These are phyloP conservation scores for Paramecium biaurelia DNA, from an alignment of 73 alveolate genomes.

Conservation along the genomic window DNA sequence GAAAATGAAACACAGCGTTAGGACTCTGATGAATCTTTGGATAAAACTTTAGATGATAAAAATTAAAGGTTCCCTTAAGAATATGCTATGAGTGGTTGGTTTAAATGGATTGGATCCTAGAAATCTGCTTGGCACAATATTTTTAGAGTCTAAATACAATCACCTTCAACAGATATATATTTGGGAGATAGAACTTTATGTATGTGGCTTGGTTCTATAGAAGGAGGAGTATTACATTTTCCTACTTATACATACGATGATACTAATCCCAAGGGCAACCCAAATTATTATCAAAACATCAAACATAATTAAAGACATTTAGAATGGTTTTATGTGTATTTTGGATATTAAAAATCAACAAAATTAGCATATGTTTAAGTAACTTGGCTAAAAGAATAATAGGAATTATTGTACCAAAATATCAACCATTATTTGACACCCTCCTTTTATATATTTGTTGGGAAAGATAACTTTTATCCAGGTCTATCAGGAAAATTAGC, in stretches of 20 bases:
- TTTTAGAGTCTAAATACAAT: slow-evolving; percentile 16
- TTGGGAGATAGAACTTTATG: slow-evolving; percentile 36
- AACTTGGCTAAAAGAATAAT: background rate
- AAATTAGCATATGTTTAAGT: background rate
- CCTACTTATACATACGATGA: slow-evolving; percentile 14
- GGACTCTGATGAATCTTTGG: background rate
- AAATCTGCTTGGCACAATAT: background rate
- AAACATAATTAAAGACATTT: background rate
- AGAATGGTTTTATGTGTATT: slow-evolving; percentile 21
- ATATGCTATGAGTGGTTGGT: slow-evolving; percentile 48
- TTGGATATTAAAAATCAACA: background rate
- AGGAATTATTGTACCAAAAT: background rate
- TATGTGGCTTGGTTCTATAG: background rate
- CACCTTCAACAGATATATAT: slow-evolving; percentile 1
- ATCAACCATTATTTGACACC: slow-evolving; percentile 4
- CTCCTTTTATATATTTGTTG: background rate
- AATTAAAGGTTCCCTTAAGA: background rate
- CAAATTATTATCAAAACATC: background rate
- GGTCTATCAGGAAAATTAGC: slow-evolving; percentile 1
- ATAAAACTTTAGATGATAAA: background rate
- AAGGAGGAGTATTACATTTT: background rate
- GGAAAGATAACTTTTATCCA: slow-evolving; percentile 37
- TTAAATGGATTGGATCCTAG: background rate
- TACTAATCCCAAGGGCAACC: background rate
- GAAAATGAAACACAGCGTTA: background rate